A percentile compares a stretch with the other conserved stretches of the same genome.
phyloP scores from a whole-genome alignment of 345 rosid genomes.

The Citrus inodora region DNA sequence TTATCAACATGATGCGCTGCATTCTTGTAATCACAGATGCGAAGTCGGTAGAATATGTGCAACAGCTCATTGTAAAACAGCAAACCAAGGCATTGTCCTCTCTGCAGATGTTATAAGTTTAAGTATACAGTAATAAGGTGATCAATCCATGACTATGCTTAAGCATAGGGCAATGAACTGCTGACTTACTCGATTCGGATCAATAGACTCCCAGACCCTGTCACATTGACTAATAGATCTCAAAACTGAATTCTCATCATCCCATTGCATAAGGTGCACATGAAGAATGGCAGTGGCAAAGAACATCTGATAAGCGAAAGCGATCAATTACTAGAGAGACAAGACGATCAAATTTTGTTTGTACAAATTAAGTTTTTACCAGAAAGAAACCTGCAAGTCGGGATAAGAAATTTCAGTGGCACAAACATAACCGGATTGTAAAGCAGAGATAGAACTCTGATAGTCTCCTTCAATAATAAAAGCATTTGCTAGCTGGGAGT shows the following conservation, averaged over 20 bases:
- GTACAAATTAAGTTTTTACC: neutral
- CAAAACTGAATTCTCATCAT: slow-evolving; percentile 63
- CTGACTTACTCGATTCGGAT: slow-evolving; percentile 61
- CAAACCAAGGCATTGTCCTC: slow-evolving; percentile 66
- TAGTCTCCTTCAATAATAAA: slow-evolving; percentile 80
- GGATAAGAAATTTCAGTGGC: slow-evolving; percentile 66
- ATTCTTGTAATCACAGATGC: slow-evolving; percentile 84
- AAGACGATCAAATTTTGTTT: neutral
- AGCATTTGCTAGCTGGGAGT: slow-evolving; percentile 90
- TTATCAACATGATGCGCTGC: slow-evolving; percentile 80
- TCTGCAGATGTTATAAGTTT: slow-evolving; percentile 29
- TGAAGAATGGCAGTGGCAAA: slow-evolving; percentile 81
- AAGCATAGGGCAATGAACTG: neutral
- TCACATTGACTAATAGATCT: slow-evolving; percentile 66
- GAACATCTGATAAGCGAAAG: slow-evolving; percentile 59
- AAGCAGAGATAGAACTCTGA: slow-evolving; percentile 56
- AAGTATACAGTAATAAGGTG: slow-evolving; percentile 6
- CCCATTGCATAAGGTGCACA: slow-evolving; percentile 94
- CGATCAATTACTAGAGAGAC: neutral
- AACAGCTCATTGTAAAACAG: slow-evolving; percentile 90
- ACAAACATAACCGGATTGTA: slow-evolving; percentile 58
- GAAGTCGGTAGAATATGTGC: slow-evolving; percentile 81
- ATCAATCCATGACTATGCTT: neutral
- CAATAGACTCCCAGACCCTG: slow-evolving; percentile 68
- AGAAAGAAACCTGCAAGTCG: slow-evolving; percentile 62